Evolutionary conservation across 345 rosid species (phyloP).

Genomic region (Sonneratia caseolaris): DNA sequence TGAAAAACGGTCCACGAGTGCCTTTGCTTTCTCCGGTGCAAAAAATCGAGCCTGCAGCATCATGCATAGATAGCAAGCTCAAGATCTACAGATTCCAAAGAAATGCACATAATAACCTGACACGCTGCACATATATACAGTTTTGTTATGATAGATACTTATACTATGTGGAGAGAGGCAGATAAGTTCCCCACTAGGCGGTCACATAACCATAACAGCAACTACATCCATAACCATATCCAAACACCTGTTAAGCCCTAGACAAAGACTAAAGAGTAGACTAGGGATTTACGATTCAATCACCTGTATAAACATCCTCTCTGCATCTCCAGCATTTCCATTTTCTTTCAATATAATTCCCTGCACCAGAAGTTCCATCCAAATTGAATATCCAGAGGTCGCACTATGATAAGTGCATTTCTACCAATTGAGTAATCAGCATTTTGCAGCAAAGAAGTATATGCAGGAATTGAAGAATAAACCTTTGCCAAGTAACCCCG

Average conservation of each 20-base stretch:
- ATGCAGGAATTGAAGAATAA: background rate
- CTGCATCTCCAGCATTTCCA: slow-evolving; percentile 75
- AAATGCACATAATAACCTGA: background rate
- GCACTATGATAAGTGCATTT: background rate
- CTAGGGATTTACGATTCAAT: slow-evolving; percentile 14
- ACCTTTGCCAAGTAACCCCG: slow-evolving; percentile 97
- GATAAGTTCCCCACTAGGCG: background rate
- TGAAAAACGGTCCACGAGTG: slow-evolving; percentile 73
- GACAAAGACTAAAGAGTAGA: background rate
- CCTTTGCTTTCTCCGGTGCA: slow-evolving; percentile 85
- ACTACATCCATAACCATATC: background rate
- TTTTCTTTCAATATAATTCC: slow-evolving; percentile 85
- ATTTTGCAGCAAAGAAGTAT: background rate
- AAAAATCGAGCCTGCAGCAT: slow-evolving; percentile 74
- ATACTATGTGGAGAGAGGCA: background rate
- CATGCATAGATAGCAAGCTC: background rate
- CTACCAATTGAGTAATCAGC: background rate
- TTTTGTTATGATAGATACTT: background rate
- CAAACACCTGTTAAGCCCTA: background rate
- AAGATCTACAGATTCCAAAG: background rate
- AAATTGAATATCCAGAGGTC: background rate
- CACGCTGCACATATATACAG: background rate
- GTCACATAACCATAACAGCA: background rate
- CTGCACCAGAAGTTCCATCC: slow-evolving; percentile 25
- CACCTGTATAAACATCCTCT: slow-evolving; percentile 98